These are phyloP conservation scores for Ophioceras dolichostomum DNA, from an alignment of 2,329 filamentous ascomycete species.

Conservation along the genomic window DNA sequence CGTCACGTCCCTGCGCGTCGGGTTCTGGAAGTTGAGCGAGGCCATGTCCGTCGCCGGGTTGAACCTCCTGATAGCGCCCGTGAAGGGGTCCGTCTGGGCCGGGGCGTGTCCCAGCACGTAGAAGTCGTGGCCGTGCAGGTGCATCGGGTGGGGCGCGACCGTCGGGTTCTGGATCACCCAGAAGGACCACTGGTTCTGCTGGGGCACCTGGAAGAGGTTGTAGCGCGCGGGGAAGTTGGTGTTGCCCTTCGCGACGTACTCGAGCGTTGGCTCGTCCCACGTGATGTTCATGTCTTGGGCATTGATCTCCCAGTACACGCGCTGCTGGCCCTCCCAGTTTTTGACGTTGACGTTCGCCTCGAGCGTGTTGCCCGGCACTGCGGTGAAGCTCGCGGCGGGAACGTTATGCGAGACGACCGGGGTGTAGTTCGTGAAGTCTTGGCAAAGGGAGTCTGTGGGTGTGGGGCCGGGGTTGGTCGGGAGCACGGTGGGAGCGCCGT, in stretches of 20 bases:
- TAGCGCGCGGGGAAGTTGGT: constrained; percentile 9
- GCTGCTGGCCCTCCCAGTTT: constrained; percentile 13
- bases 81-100: constrained; percentile 1
- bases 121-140: constrained; percentile 16
- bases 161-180: constrained; percentile 17
- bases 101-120: constrained; percentile 11
- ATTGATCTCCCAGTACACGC: constrained; percentile 18
- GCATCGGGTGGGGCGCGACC: constrained; percentile 12
- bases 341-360: constrained; percentile 7
- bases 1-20: constrained; percentile 29
- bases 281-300: constrained; percentile 16
- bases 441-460: constrained; percentile 9
- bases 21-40: constrained; percentile 21
- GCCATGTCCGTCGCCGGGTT: constrained; percentile 9
- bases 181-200: constrained; percentile 19
- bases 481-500: constrained; percentile 15
- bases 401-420: constrained; percentile 10
- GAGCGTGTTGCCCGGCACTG: constrained; percentile 6
- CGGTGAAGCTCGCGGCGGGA: constrained; percentile 6
- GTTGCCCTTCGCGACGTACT: constrained; percentile 18
- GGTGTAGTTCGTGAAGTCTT: constrained; percentile 7
- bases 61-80: constrained; percentile 5
- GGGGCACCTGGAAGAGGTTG: constrained; percentile 9
- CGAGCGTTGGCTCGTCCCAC: constrained; percentile 22
- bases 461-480: constrained; percentile 17